Percentiles rank a stretch among this genome's conserved stretches.
Conservation (phyloP, 805 yeast species). For the Wickerhamiella musiphila region DNA sequence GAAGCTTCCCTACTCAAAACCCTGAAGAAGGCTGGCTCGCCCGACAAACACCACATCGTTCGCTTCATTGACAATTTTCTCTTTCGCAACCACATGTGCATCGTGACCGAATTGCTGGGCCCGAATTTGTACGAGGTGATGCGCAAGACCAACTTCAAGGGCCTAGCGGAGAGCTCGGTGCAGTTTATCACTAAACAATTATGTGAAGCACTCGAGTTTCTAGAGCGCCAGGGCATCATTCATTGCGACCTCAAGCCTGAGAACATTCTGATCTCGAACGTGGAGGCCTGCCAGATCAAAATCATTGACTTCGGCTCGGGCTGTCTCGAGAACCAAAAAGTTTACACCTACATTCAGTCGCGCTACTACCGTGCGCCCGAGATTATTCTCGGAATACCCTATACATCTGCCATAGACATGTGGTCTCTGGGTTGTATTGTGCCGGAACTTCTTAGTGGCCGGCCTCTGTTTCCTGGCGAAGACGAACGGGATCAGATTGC, state of each 20-base stretch:
- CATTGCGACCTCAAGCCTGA: constrained; percentile 86
- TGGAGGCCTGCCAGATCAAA: constrained; percentile 34
- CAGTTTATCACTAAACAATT: constrained; percentile 35
- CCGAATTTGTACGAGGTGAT: constrained; percentile 44
- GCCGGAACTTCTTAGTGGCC: constrained; percentile 85
- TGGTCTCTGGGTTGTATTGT: constrained; percentile 97
- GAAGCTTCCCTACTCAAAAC: constrained; percentile 53
- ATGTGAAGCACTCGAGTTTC: constrained; percentile 38
- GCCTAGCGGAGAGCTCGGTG: constrained; percentile 21
- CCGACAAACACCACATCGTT: constrained; percentile 27
- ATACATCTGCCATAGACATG: constrained; percentile 81
- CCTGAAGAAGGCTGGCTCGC: constrained; percentile 24
- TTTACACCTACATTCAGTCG: constrained; percentile 89
- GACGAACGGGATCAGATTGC: constrained; percentile 76
- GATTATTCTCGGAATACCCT: constrained; percentile 74
- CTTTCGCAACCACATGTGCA: constrained; percentile 70
- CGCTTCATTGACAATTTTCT: constrained; percentile 51
- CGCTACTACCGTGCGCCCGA: constrained; percentile 96
- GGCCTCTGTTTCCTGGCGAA: constrained; percentile 90
- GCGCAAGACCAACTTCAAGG: constrained; percentile 22
- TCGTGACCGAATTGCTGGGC: constrained; percentile 55
- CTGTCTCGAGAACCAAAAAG: constrained; percentile 46
- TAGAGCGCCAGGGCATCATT: constrained; percentile 40
- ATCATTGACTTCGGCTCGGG: constrained; percentile 64
- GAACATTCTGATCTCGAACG: constrained; percentile 43